phyloP scores from a whole-genome alignment of 192 early-diverging fungal species.

The Kickxella alabastrina region DNA sequence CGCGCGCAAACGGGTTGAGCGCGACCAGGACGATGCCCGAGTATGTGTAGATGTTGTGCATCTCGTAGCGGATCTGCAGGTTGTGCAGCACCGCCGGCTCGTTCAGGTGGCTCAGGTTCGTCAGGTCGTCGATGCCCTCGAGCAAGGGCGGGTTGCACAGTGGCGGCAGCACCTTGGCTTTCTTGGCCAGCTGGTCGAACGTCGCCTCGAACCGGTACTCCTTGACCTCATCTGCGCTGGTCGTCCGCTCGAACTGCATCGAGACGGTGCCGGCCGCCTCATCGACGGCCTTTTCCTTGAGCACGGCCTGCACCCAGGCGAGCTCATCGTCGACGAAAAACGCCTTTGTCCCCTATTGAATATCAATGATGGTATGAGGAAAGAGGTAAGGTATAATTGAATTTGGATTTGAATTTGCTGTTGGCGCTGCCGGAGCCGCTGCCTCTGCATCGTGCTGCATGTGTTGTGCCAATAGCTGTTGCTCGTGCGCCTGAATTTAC shows the following conservation, averaged over 20 bases:
- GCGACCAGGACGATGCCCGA: constrained; percentile 98
- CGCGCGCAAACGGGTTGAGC: constrained; percentile 88
- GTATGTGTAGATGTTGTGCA: constrained; percentile 98
- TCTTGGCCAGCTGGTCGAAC: constrained; percentile 62
- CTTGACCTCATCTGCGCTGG: not conserved
- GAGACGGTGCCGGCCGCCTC: constrained; percentile 14
- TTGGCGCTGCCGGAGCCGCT: not conserved
- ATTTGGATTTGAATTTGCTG: not conserved
- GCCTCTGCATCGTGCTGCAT: constrained; percentile 6
- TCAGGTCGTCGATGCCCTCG: constrained; percentile 87
- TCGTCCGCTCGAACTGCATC: constrained; percentile 27
- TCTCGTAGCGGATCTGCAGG: constrained; percentile 81
- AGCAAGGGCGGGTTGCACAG: constrained; percentile 89
- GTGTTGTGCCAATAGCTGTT: too few species aligned
- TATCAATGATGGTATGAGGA: not conserved
- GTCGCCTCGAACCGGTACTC: constrained; percentile 63
- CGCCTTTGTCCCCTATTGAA: constrained; percentile 36
- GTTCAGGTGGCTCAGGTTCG: constrained; percentile 93
- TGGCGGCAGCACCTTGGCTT: constrained; percentile 75
- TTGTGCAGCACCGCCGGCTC: constrained; percentile 94
- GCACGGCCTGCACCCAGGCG: constrained; percentile 35
- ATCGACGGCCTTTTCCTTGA: constrained; percentile 34
- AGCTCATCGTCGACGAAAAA: constrained; percentile 37
- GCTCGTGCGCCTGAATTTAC: constrained; percentile 4
- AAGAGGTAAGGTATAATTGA: not conserved